Percentiles rank a stretch among this genome's conserved stretches.
Conservation (phyloP, 371 early-diverging fungal genomes). For the Rhizopus sp. region DNA sequence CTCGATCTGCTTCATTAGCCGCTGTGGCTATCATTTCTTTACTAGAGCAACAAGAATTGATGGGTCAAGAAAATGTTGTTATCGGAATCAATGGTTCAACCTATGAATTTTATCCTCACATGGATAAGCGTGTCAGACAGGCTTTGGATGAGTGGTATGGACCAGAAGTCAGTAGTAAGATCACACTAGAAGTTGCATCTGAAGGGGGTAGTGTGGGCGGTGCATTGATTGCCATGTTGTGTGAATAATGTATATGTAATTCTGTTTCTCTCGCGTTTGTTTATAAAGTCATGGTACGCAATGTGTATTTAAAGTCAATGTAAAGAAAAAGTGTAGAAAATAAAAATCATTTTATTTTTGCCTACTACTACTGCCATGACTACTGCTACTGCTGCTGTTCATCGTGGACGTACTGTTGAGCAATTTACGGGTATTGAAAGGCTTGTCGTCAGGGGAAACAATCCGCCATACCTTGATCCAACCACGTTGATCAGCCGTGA, state of each 20-base stretch:
- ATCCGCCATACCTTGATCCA: slow-evolving; percentile 64
- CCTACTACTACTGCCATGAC: no score
- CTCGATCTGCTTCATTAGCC: slow-evolving; percentile 43
- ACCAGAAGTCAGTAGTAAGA: slow-evolving; percentile 24
- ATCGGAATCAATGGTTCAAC: slow-evolving; percentile 50
- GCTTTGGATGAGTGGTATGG: slow-evolving; percentile 46
- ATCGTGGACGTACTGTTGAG: background rate
- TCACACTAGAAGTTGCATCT: slow-evolving; percentile 38
- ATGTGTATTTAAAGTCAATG: background rate
- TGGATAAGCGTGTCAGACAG: slow-evolving; percentile 33
- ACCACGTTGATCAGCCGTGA: slow-evolving; percentile 61
- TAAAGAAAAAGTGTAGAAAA: background rate
- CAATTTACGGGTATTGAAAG: slow-evolving; percentile 8
- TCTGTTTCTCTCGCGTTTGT: background rate
- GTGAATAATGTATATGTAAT: slow-evolving; percentile 11
- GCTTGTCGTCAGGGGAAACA: slow-evolving; percentile 34
- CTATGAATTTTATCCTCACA: slow-evolving; percentile 44
- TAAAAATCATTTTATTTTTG: no score
- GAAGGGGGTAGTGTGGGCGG: slow-evolving; percentile 53
- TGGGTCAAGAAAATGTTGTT: slow-evolving; percentile 28
- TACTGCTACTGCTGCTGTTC: background rate
- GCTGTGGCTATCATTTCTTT: slow-evolving; percentile 44
- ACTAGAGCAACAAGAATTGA: slow-evolving; percentile 34
- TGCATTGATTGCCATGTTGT: slow-evolving; percentile 54
- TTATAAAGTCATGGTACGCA: background rate